A percentile compares a stretch with the other conserved stretches of the same genome.
Conservation (phyloP, 352 stramenopile species). For the Globisporangium iwayamae region DNA sequence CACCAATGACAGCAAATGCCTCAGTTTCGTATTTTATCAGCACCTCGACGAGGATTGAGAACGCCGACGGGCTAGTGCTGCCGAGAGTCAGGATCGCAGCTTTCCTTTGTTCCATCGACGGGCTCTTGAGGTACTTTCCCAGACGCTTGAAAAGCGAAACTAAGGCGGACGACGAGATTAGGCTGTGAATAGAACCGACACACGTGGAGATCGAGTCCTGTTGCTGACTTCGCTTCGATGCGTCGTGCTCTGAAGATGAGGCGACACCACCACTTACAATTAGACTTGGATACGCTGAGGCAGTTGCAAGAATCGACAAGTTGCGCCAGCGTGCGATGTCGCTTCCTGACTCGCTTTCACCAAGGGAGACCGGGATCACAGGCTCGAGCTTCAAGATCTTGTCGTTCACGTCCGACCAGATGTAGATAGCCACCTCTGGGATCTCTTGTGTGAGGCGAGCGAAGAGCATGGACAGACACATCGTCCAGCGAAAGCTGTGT, state of each 20-base stretch:
- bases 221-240: neutral
- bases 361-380: slow-evolving; percentile 26
- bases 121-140: slow-evolving; percentile 52
- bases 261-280: slow-evolving; percentile 11
- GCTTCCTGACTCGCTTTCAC: slow-evolving; percentile 1
- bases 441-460: slow-evolving; percentile 29
- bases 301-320: slow-evolving; percentile 49
- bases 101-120: slow-evolving; percentile 50
- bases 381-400: slow-evolving; percentile 64
- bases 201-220: slow-evolving; percentile 4
- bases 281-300: slow-evolving; percentile 41
- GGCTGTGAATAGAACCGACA: slow-evolving; percentile 26
- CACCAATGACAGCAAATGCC: slow-evolving; percentile 17
- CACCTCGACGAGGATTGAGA: slow-evolving; percentile 44
- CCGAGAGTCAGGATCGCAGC: slow-evolving; percentile 51
- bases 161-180: slow-evolving; percentile 36
- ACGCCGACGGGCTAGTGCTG: slow-evolving; percentile 28
- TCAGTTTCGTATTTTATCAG: slow-evolving; percentile 52
- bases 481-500: slow-evolving; percentile 56
- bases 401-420: slow-evolving; percentile 62
- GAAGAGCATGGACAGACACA: slow-evolving; percentile 44
- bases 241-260: neutral
- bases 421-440: slow-evolving; percentile 56
- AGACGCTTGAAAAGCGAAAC: slow-evolving; percentile 49
- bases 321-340: slow-evolving; percentile 66